phyloP scores from a whole-genome alignment of 306 rosid genomes.

The Cucurbita maxima region DNA sequence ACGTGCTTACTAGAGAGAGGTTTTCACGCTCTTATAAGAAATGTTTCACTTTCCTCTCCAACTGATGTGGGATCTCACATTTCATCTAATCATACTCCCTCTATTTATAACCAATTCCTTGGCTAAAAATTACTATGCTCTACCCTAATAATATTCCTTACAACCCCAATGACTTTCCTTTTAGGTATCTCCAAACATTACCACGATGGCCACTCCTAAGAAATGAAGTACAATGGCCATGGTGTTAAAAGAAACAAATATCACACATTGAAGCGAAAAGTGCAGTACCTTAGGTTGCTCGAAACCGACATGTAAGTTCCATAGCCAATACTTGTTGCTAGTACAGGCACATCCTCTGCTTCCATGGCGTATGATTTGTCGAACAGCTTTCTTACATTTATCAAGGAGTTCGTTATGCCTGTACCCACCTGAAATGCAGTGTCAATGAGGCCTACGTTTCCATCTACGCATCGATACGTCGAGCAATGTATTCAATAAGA shows the following conservation, averaged over 20 bases:
- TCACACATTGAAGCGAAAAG: not conserved
- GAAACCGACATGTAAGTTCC: conserved; percentile 90
- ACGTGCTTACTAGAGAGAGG: too few species aligned
- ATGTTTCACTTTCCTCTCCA: too few species aligned
- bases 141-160: not conserved
- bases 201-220: not conserved
- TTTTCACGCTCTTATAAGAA: too few species aligned
- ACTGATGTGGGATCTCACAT: too few species aligned
- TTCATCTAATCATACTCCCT: not conserved
- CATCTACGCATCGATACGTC: not conserved
- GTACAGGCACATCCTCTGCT: conserved; percentile 68
- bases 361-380: conserved; percentile 52
- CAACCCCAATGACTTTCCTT: not conserved
- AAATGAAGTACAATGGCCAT: not conserved
- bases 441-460: not conserved
- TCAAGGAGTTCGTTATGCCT: conserved; percentile 65
- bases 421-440: conserved; percentile 57
- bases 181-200: not conserved
- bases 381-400: conserved; percentile 57
- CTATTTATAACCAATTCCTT: not conserved
- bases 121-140: not conserved
- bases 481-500: not conserved
- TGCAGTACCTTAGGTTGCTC: conserved; percentile 73
- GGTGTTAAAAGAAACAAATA: not conserved
- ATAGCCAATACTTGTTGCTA: conserved; percentile 78